Percentiles rank a stretch among this genome's conserved stretches.
These are phyloP conservation scores for Cyanidium caldarium DNA, from an alignment of 23 red algal species.

Conservation along the genomic window DNA sequence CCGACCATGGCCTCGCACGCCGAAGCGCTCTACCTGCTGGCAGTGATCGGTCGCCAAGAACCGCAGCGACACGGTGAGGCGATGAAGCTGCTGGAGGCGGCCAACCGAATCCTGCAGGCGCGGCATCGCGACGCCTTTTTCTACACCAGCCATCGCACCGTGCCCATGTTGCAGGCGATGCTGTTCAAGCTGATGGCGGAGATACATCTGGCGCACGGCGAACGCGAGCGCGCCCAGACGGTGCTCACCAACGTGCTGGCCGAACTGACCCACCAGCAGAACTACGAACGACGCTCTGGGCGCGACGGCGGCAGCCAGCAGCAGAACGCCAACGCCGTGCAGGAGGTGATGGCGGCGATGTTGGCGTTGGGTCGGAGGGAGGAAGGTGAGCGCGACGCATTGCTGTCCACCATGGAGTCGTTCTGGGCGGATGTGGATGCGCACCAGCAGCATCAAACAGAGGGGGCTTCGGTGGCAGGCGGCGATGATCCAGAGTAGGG, in stretches of 20 bases:
- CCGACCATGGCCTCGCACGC: not conserved
- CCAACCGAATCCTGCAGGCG: not conserved
- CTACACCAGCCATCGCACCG: not conserved
- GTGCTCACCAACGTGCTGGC: not conserved
- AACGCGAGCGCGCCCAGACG: not conserved
- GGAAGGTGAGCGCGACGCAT: too few species aligned
- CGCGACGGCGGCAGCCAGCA: not conserved
- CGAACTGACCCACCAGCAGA: not conserved
- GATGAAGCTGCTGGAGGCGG: not conserved
- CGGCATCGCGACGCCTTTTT: not conserved
- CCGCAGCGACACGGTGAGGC: too few species aligned
- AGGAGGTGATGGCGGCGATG: too few species aligned
- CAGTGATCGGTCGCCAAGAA: not conserved
- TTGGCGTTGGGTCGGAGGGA: too few species aligned
- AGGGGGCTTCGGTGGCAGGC: too few species aligned
- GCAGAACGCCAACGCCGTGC: not conserved
- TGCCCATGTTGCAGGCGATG: not conserved
- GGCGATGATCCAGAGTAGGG: too few species aligned
- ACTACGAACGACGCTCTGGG: not conserved
- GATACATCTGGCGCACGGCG: not conserved
- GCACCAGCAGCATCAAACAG: too few species aligned
- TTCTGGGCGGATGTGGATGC: too few species aligned
- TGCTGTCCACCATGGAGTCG: too few species aligned
- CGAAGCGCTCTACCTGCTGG: slow-evolving; percentile 7
- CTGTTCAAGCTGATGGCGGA: not conserved